phyloP scores from a whole-genome alignment of 352 stramenopile species.

The Pythium myriotylum region DNA sequence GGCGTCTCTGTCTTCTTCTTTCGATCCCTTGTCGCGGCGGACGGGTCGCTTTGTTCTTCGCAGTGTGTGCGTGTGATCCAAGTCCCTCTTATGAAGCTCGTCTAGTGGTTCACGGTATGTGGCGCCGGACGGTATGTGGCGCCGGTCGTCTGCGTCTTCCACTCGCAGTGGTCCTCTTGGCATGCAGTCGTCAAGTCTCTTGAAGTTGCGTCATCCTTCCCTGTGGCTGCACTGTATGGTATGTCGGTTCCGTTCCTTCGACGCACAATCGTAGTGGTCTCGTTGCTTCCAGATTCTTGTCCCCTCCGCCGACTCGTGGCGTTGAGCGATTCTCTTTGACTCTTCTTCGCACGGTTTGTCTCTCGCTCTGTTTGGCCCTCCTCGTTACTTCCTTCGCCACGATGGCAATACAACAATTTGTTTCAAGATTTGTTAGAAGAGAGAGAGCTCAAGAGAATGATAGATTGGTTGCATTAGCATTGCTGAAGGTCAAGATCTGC shows the following conservation, averaged over 20 bases:
- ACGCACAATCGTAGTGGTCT: not conserved
- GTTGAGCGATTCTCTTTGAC: not conserved
- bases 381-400: too few species aligned
- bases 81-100: not conserved
- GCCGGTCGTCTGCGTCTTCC: not conserved
- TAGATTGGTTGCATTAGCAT: not conserved
- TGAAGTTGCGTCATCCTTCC: too few species aligned
- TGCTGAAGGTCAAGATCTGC: slow-evolving; percentile 13
- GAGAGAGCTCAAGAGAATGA: too few species aligned
- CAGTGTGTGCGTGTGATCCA: not conserved
- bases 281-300: slow-evolving; percentile 6
- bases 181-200: not conserved
- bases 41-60: not conserved
- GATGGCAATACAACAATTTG: too few species aligned
- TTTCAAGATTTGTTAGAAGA: too few species aligned
- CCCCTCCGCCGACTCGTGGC: not conserved
- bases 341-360: too few species aligned
- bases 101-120: too few species aligned
- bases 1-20: not conserved
- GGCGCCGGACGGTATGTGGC: slow-evolving; percentile 4
- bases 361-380: not conserved
- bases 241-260: slow-evolving; percentile 4
- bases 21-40: too few species aligned
- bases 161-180: not conserved
- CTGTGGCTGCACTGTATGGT: not conserved